Conservation (phyloP, 1,284 basidiomycete genomes). For the Mycosarcoma mackinlayi region DNA sequence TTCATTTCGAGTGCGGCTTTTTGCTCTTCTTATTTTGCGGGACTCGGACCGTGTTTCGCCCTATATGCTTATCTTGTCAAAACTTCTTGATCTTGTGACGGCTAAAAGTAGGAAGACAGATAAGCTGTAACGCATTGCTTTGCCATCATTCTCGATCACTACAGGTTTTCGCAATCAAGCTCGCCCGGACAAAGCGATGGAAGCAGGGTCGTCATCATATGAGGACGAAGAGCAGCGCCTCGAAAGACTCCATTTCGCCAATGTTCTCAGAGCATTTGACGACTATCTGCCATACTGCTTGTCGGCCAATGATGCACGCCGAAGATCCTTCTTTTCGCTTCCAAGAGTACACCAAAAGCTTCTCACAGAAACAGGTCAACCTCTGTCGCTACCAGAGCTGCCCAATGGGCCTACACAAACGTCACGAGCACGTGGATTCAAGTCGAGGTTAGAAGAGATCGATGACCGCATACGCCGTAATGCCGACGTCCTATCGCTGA, state of each 20-base stretch:
- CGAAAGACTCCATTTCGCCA: slow-evolving; percentile 61
- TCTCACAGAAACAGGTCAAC: slow-evolving; percentile 39
- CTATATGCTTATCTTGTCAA: slow-evolving; percentile 10
- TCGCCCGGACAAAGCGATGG: neutral
- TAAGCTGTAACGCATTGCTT: neutral
- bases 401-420: neutral
- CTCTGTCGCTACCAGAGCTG: slow-evolving; percentile 47
- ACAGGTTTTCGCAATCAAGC: neutral
- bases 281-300: slow-evolving; percentile 64
- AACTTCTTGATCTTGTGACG: slow-evolving; percentile 3
- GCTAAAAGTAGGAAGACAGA: neutral
- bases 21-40: slow-evolving; percentile 7
- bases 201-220: neutral
- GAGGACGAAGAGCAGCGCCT: slow-evolving; percentile 36
- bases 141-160: neutral
- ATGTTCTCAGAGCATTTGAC: slow-evolving; percentile 61
- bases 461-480: slow-evolving; percentile 67
- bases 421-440: slow-evolving; percentile 35
- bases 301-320: slow-evolving; percentile 55
- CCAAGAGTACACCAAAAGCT: slow-evolving; percentile 58
- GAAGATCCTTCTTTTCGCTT: slow-evolving; percentile 55
- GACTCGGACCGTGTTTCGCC: slow-evolving; percentile 14
- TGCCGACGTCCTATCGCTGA: slow-evolving; percentile 56
- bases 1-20: neutral
- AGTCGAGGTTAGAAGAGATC: slow-evolving; percentile 59